These are phyloP conservation scores for Paspalum notatum DNA, from an alignment of 176 grass and related monocot genomes.

Conservation along the genomic window DNA sequence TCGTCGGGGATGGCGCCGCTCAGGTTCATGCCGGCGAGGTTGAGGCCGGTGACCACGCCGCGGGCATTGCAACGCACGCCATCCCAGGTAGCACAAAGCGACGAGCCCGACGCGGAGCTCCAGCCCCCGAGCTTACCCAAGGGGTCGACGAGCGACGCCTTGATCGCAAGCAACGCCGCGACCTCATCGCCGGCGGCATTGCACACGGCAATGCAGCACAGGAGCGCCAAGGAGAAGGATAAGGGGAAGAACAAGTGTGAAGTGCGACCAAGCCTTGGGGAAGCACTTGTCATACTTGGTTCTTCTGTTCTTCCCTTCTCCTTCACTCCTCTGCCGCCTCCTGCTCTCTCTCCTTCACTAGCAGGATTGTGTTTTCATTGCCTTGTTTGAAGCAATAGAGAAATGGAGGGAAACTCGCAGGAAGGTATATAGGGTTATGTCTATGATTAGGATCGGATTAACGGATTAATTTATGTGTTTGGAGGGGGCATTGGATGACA, in stretches of 20 bases:
- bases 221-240: constrained; percentile 50
- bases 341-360: constrained; percentile 42
- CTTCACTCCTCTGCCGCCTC: constrained; percentile 37
- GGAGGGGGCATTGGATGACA: constrained; percentile 9
- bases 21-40: constrained; percentile 76
- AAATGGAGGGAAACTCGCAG: constrained; percentile 59
- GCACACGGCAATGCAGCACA: constrained; percentile 44
- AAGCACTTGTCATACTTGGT: constrained; percentile 59
- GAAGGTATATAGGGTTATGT: constrained; percentile 56
- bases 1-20: constrained; percentile 69
- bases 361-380: constrained; percentile 44
- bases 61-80: constrained; percentile 60
- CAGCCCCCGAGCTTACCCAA: constrained; percentile 60
- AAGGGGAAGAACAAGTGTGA: constrained; percentile 50
- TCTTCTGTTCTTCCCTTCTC: constrained; percentile 50
- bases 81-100: constrained; percentile 71
- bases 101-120: constrained; percentile 36
- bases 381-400: constrained; percentile 57
- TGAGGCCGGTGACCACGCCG: constrained; percentile 73
- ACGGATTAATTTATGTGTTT: constrained; percentile 36
- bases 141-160: constrained; percentile 62
- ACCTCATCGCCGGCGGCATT: constrained; percentile 59
- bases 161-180: constrained; percentile 63
- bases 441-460: constrained; percentile 57
- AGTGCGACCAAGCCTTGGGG: constrained; percentile 46